Percentiles rank a stretch among this genome's conserved stretches.
Conservation (phyloP, 2,329 filamentous ascomycete genomes). For the Sphaerulina vaccinii region DNA sequence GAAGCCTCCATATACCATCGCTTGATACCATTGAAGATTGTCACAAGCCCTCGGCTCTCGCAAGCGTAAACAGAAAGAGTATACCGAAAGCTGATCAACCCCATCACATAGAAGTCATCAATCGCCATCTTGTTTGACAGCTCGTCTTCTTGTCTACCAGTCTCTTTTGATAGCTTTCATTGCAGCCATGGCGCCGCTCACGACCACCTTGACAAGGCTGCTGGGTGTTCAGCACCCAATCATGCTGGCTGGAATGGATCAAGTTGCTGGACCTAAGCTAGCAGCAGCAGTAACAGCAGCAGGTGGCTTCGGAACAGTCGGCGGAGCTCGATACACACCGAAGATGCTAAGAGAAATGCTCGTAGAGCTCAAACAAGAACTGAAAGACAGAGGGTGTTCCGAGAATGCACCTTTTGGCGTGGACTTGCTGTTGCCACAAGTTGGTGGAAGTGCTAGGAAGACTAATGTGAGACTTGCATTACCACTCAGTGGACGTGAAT, state of each 20-base stretch:
- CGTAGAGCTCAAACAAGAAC: slow-evolving; percentile 80
- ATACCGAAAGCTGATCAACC: neutral
- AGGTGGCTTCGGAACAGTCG: slow-evolving; percentile 90
- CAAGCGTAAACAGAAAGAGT: neutral
- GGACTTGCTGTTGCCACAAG: slow-evolving; percentile 85
- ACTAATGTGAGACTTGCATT: slow-evolving; percentile 50
- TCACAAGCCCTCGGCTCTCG: no score
- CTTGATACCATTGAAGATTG: no score
- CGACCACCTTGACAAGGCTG: slow-evolving; percentile 85
- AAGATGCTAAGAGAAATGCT: slow-evolving; percentile 95
- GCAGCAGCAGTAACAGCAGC: slow-evolving; percentile 95
- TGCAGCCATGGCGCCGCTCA: slow-evolving; percentile 56
- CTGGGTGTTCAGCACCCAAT: slow-evolving; percentile 95
- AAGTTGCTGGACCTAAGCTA: slow-evolving; percentile 90
- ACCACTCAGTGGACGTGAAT: neutral
- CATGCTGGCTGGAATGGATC: slow-evolving; percentile 96
- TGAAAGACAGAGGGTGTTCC: slow-evolving; percentile 56
- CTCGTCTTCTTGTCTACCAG: no score
- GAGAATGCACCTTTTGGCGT: slow-evolving; percentile 94
- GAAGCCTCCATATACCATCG: no score
- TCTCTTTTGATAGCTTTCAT: no score
- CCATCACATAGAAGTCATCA: no score
- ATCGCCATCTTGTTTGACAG: no score
- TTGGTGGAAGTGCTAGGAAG: slow-evolving; percentile 88
- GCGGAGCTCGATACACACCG: slow-evolving; percentile 89